These are phyloP conservation scores for Boletus holoroseus DNA, from an alignment of 1,284 basidiomycete genomes.

Conservation along the genomic window DNA sequence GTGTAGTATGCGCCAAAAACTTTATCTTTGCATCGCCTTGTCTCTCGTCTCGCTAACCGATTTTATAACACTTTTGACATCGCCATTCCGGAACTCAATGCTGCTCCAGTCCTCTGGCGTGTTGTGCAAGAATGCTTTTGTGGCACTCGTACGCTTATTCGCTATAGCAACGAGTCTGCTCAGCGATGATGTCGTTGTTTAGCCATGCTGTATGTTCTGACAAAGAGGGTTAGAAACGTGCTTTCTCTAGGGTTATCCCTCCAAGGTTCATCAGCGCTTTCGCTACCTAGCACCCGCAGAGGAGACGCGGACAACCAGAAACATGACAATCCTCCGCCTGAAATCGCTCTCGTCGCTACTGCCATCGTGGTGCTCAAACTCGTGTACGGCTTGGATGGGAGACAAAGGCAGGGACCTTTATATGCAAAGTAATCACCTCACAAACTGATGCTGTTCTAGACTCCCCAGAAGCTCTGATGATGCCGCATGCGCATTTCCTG, in stretches of 20 bases:
- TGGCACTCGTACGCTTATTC: slow-evolving; percentile 65
- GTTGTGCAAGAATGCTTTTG: slow-evolving; percentile 57
- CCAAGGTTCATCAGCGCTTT: slow-evolving; percentile 49
- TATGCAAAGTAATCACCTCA: slow-evolving; percentile 3
- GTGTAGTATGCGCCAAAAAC: slow-evolving; percentile 59
- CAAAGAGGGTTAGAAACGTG: slow-evolving; percentile 53
- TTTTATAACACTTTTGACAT: slow-evolving; percentile 53
- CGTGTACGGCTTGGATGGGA: slow-evolving; percentile 79
- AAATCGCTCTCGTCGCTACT: slow-evolving; percentile 62
- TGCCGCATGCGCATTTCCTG: slow-evolving; percentile 60
- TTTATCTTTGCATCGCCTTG: slow-evolving; percentile 52
- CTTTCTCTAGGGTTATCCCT: slow-evolving; percentile 59
- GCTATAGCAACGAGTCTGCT: slow-evolving; percentile 6
- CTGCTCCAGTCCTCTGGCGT: slow-evolving; percentile 78
- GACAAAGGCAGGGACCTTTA: slow-evolving; percentile 41
- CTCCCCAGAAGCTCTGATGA: slow-evolving; percentile 46
- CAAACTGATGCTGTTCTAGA: slow-evolving; percentile 34
- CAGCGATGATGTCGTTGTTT: slow-evolving; percentile 9
- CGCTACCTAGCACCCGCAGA: slow-evolving; percentile 33
- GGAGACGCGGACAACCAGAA: slow-evolving; percentile 46
- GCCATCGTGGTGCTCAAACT: slow-evolving; percentile 75
- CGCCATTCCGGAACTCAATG: slow-evolving; percentile 74
- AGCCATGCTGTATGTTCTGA: slow-evolving; percentile 61
- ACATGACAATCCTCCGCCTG: slow-evolving; percentile 66
- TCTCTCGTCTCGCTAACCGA: slow-evolving; percentile 57